Conservation (phyloP, 768 basidiomycete species). For the Macrolepiota fuliginosa region DNA sequence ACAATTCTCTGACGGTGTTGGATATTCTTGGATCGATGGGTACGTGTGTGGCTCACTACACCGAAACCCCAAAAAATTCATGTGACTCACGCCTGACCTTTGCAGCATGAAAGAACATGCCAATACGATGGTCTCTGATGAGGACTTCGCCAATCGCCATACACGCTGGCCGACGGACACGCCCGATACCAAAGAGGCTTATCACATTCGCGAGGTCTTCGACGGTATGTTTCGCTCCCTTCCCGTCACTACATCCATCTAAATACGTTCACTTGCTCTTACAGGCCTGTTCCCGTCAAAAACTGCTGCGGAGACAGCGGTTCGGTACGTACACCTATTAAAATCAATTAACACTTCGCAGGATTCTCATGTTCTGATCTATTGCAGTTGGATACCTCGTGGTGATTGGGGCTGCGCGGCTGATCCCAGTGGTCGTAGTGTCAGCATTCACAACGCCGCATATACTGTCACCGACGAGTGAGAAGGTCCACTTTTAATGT, state of each 20-base stretch:
- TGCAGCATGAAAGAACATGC: slow-evolving; percentile 89
- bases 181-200: slow-evolving; percentile 97
- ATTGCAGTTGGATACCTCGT: slow-evolving; percentile 82
- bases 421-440: slow-evolving; percentile 94
- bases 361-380: slow-evolving; percentile 14
- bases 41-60: slow-evolving; percentile 26
- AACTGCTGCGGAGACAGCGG: slow-evolving; percentile 87
- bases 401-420: slow-evolving; percentile 95
- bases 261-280: slow-evolving; percentile 12
- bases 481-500: slow-evolving; percentile 23
- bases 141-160: slow-evolving; percentile 65
- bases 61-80: neutral
- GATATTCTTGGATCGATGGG: slow-evolving; percentile 99
- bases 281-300: slow-evolving; percentile 80
- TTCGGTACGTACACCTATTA: slow-evolving; percentile 55
- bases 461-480: slow-evolving; percentile 46
- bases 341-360: slow-evolving; percentile 2
- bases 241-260: neutral
- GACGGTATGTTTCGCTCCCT: slow-evolving; percentile 49
- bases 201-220: slow-evolving; percentile 89
- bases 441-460: slow-evolving; percentile 93
- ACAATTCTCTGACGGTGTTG: slow-evolving; percentile 98
- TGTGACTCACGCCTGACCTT: slow-evolving; percentile 5
- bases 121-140: slow-evolving; percentile 72
- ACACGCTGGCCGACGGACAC: slow-evolving; percentile 78